Conservation (phyloP, 306 rosid species). For the Fragaria vesca region DNA sequence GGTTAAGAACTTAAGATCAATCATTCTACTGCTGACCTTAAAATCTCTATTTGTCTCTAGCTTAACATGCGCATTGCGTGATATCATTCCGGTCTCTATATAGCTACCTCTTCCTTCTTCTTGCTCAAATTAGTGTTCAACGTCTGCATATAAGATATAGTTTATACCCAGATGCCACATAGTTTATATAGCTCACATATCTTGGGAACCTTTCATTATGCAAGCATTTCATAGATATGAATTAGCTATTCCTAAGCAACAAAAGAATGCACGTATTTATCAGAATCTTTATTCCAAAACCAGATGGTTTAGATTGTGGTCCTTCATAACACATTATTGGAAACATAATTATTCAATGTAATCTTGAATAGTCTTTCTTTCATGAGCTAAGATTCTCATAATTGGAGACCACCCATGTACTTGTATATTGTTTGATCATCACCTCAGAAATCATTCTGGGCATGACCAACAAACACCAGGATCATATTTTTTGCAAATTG, state of each 20-base stretch:
- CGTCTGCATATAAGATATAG: background rate
- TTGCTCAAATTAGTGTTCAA: background rate
- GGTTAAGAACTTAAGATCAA: slow-evolving; percentile 3
- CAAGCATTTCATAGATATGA: background rate
- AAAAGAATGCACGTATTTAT: slow-evolving; percentile 13
- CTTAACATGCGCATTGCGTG: slow-evolving; percentile 6
- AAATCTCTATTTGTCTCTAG: background rate
- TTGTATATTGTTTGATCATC: slow-evolving; percentile 1
- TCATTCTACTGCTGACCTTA: slow-evolving; percentile 12
- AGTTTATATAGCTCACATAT: slow-evolving; percentile 25
- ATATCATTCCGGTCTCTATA: background rate
- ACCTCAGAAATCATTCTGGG: slow-evolving; percentile 9
- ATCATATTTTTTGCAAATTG: slow-evolving; percentile 21
- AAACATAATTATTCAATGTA: background rate
- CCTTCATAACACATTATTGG: slow-evolving; percentile 13
- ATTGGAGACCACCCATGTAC: slow-evolving; percentile 10
- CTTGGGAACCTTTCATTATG: slow-evolving; percentile 23
- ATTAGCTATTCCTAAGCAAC: slow-evolving; percentile 15
- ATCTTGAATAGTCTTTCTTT: slow-evolving; percentile 18
- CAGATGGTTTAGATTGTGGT: slow-evolving; percentile 10
- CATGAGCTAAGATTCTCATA: slow-evolving; percentile 29
- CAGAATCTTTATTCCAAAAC: slow-evolving; percentile 6
- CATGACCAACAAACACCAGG: background rate
- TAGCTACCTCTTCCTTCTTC: background rate
- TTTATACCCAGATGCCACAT: slow-evolving; percentile 14